Percentiles rank a stretch among this genome's conserved stretches.
These are phyloP conservation scores for Gamarada debralockiae DNA, from an alignment of 495 filamentous ascomycete genomes.

Conservation along the genomic window DNA sequence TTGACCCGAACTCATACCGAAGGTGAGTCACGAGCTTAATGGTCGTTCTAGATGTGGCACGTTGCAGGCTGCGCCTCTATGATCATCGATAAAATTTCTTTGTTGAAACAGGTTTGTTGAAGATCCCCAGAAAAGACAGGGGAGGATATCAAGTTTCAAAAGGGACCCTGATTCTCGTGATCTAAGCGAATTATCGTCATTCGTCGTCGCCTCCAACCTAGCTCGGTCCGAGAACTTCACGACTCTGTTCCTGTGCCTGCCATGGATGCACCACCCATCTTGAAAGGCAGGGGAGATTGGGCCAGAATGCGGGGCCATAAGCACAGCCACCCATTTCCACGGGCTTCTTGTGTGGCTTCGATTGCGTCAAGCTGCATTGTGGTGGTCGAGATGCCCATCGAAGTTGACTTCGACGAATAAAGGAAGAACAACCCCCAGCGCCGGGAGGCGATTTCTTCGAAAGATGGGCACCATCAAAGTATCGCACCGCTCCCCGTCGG, in stretches of 20 bases:
- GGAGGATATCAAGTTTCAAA: not conserved
- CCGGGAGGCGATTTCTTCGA: conserved; percentile 20
- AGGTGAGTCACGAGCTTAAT: not conserved
- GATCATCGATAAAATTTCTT: not conserved
- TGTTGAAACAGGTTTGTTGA: not conserved
- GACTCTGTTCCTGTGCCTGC: too few relatives aligned
- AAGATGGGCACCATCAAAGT: conserved; percentile 28
- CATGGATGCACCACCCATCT: too few relatives aligned
- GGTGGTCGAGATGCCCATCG: not conserved
- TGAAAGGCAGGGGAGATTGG: too few relatives aligned
- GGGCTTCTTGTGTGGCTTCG: not conserved
- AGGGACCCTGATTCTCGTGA: not conserved
- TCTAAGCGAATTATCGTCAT: not conserved
- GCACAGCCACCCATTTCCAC: too few relatives aligned
- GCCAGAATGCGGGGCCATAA: too few relatives aligned
- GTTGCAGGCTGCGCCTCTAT: not conserved
- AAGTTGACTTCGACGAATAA: conserved; percentile 14
- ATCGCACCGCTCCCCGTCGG: conserved; percentile 15
- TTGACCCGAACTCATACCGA: too few relatives aligned
- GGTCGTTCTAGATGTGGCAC: not conserved
- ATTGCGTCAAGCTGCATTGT: conserved; percentile 15
- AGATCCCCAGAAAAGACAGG: not conserved
- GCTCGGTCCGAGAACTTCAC: too few relatives aligned
- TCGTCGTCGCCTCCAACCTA: too few relatives aligned
- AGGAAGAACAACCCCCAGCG: conserved; percentile 11